Evolutionary conservation across 2,329 filamentous ascomycete species (phyloP).

Genomic region (Hypoxylon sp.): DNA sequence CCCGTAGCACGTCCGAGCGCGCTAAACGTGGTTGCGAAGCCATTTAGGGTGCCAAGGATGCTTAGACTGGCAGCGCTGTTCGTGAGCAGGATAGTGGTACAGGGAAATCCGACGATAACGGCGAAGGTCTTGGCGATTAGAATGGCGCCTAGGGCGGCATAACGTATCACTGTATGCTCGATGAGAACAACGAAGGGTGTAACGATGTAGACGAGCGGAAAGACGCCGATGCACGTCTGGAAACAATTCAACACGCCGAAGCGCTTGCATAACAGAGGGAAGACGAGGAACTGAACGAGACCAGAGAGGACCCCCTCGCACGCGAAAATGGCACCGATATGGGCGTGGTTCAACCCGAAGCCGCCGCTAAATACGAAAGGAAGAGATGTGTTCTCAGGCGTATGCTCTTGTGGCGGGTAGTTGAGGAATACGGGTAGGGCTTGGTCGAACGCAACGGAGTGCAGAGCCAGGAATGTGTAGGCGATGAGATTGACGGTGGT

Average conservation of each 20-base stretch:
- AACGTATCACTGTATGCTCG: constrained; percentile 63
- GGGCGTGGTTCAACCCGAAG: constrained; percentile 79
- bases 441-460: constrained; percentile 89
- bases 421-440: constrained; percentile 91
- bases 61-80: constrained; percentile 84
- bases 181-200: constrained; percentile 85
- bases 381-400: constrained; percentile 71
- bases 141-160: constrained; percentile 74
- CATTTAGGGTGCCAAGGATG: constrained; percentile 90
- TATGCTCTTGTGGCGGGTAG: constrained; percentile 73
- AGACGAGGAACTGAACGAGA: constrained; percentile 87
- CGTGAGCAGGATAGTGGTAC: constrained; percentile 89
- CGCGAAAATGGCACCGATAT: constrained; percentile 89
- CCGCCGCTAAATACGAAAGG: constrained; percentile 89
- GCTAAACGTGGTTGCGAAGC: constrained; percentile 86
- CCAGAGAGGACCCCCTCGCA: constrained; percentile 85
- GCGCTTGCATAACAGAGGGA: constrained; percentile 79
- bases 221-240: constrained; percentile 73
- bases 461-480: constrained; percentile 86
- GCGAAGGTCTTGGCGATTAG: constrained; percentile 82
- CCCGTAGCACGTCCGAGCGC: constrained; percentile 85
- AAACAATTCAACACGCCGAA: constrained; percentile 84
- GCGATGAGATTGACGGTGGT: constrained; percentile 80
- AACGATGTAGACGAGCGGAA: constrained; percentile 83
- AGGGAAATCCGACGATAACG: constrained; percentile 90